Evolutionary conservation across 148 eudicot genomes (phyloP), one percentile per base, ranked within the genome.

Genomic region (Vaccinium macrocarpon): DNA sequence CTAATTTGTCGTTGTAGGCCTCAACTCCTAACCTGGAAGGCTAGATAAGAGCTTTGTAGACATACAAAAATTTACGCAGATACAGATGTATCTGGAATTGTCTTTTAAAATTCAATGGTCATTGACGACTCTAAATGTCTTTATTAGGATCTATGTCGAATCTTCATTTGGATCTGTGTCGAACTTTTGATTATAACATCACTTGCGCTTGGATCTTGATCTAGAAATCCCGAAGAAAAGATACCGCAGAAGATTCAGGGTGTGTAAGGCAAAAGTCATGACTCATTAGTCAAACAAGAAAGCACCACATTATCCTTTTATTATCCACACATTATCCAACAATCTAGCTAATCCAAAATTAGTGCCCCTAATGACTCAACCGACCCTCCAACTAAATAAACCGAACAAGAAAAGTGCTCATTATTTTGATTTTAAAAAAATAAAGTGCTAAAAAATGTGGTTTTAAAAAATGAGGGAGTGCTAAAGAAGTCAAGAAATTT

Each of bases 341-440:
- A 8, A 21, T n/a, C 9, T n/a, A 25, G 19, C 64, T 53, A 6
- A 62, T 62, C 68, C 68, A 25, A 8, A 62, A 62, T 62, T 21
- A n/a, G 68, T n/a, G 68, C 27, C 68, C 68, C 27, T 62, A 62
- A 62, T 62, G 68, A 62, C 68, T 62, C 68, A n/a, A 62, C 9
- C 9, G 46, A 42, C 46, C 6, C 9, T 25, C 25, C 68, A 21
- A 62, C 68, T 62, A n/a, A 62, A 7, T 62, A 1, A 61, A 62
- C 27, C 11, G 68, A 9, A 8, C 27, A n/a, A 61, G 11, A 61
- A 59, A 61, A 23, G 66, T 61, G 12, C 66, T 10, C 1, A 57
- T 19, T 18, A 57, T 21, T 8, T 21, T 1, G 6, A 21, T 7
- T 8, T 1, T 8, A 21, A 61, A 0, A 2, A 7, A 8, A 0